Base-by-base conservation (phyloP, 306 rosid species). In the Ormosia emarginata region DNA sequence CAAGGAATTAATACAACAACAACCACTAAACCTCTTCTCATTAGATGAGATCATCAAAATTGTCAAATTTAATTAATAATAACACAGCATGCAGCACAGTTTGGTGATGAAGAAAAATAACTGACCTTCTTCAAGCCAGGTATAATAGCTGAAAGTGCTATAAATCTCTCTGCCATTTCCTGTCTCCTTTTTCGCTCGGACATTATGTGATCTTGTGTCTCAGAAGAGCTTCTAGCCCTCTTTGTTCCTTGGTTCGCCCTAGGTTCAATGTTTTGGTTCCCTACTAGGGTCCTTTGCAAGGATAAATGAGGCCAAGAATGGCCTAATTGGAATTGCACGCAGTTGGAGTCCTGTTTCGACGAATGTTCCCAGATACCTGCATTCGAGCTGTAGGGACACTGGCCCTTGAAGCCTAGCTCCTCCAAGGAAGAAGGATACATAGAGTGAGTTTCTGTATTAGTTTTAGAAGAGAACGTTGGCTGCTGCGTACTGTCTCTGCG, bases 101-200 rank as follows among this genome's bases (percentile, higher is more conserved):
- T 47, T 3, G 36, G 64, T 36, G 2, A 10, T 8, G 64, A 2
- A 55, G 34, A 24, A 47, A 58, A 30, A 44, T 47, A 33, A 76
- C 50, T 77, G 2, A 65, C 81, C 74, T 65, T 77, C 41, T 77
- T 77, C 74, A 65, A 77, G 41, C 66, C 74, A 50, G 74, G 82
- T 11, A 78, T 78, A 3, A 68, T 36, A 9, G 75, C 17, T 2
- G 75, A 67, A 67, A 78, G 82, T 40, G 34, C 24, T 53, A 78
- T n/a, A 32, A 78, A 78, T 33, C 7, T 67, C 82, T 67, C 58
- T 4, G 82, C 67, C 67, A 78, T 67, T 3, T 67, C 33, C 8
- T 67, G 82, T 56, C 75, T 78, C 76, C 82, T 78, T 67, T 40
- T 78, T 55, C 82, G 40, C 82, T 78, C 82, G 0, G 75, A 8